Evolutionary conservation across 148 eudicot species (phyloP), one percentile per base, ranked within the genome.

Genomic region (Diospyros kaki): DNA sequence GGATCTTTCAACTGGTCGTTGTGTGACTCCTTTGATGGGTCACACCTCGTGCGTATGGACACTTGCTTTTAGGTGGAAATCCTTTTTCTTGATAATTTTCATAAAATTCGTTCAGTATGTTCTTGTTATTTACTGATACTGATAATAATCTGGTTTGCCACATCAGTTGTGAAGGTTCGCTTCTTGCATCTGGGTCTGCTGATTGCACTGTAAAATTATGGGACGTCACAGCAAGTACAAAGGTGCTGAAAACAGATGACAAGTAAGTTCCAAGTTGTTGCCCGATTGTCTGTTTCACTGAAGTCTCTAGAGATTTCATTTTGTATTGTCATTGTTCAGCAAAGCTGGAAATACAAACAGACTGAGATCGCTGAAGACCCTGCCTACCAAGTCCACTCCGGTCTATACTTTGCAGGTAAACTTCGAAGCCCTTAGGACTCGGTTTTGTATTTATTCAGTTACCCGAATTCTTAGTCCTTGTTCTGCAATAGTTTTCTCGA

Each of bases 121-220:
- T 28, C 28, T 28, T 28, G 28, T 28, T 28, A 28, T 28, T 28
- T 28, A 28, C 8, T 51, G 11, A 0, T 61, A 58, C 28, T 63
- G 55, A 63, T 54, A 51, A 11, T 48, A 17, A 42, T 17, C 18
- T 69, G 54, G 44, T 71, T 38, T 51, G 43, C 12, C 42, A 0
- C 77, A 61, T 81, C 89, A 96, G 99, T 80, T 88, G 98, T 72
- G 99, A 96, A 87, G 99, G 99, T 52, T 89, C 98, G 54, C 97
- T 96, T 84, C 95, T 96, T 76, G 99, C 99, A 65, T 96, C 99
- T 71, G 99, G 99, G 58, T 96, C 99, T 52, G 99, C 98, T 69
- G 99, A 96, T 83, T 91, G 92, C 88, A 91, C 95, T 18, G 98
- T 93, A 13, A 96, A 96, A 78, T 78, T 96, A 72, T 96, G 99